Conservation (phyloP, 2,329 filamentous ascomycete species). For the Byssochlamys sp. region DNA sequence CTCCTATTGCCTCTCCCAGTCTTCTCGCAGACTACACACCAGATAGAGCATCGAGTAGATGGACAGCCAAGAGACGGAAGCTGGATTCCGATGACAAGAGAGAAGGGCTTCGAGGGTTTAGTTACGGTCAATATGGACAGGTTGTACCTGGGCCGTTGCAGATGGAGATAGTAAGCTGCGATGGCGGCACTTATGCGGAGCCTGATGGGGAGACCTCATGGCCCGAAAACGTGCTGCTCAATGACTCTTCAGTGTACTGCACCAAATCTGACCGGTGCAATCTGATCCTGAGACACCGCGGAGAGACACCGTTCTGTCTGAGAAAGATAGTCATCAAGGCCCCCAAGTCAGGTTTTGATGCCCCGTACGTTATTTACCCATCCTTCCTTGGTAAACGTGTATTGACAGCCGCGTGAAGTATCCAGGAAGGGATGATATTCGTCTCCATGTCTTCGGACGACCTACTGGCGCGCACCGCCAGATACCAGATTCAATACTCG, state of each 20-base stretch:
- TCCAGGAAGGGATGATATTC: constrained; percentile 87
- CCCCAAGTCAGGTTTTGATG: constrained; percentile 69
- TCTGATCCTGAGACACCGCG: constrained; percentile 71
- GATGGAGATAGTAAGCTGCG: constrained; percentile 84
- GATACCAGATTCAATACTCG: constrained; percentile 64
- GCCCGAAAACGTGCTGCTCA: constrained; percentile 71
- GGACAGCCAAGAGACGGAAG: constrained; percentile 57
- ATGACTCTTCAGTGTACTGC: constrained; percentile 79
- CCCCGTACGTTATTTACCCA: constrained; percentile 56
- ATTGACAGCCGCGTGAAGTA: constrained; percentile 41
- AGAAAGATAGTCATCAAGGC: constrained; percentile 82
- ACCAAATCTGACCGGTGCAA: constrained; percentile 83
- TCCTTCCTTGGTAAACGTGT: not conserved
- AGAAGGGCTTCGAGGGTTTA: constrained; percentile 47
- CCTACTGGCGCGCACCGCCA: constrained; percentile 59
- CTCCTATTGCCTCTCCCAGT: constrained; percentile 18
- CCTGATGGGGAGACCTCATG: constrained; percentile 47
- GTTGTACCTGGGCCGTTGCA: constrained; percentile 70
- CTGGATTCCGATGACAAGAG: constrained; percentile 54
- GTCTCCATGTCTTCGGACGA: constrained; percentile 77
- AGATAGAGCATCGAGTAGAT: constrained; percentile 31
- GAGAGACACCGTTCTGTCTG: constrained; percentile 68
- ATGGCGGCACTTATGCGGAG: constrained; percentile 64
- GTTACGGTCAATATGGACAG: constrained; percentile 79
- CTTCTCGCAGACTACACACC: constrained; percentile 16